These are phyloP conservation scores for Fragilaria radians DNA, from an alignment of 108 stramenopile genomes.

Conservation along the genomic window DNA sequence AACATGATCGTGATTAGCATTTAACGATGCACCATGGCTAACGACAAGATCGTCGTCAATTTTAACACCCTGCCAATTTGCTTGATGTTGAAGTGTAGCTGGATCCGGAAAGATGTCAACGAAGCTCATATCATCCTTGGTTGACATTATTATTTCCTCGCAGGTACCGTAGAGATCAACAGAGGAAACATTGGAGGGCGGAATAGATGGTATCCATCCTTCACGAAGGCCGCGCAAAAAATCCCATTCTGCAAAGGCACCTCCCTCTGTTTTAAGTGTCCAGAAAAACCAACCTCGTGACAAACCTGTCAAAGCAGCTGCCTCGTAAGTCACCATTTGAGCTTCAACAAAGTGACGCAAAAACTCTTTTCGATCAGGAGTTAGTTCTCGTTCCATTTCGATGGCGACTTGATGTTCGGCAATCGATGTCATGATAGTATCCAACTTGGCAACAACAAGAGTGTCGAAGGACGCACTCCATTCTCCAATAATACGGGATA, in stretches of 20 bases:
- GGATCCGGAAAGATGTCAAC: constrained; percentile 43
- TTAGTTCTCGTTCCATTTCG: constrained; percentile 30
- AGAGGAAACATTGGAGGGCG: constrained; percentile 3
- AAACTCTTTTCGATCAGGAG: constrained; percentile 32
- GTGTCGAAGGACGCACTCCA: constrained; percentile 59
- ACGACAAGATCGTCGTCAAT: constrained; percentile 60
- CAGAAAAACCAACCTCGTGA: constrained; percentile 67
- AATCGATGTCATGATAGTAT: constrained; percentile 39
- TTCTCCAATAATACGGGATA: constrained; percentile 56
- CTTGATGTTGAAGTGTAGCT: constrained; percentile 1
- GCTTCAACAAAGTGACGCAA: constrained; percentile 55
- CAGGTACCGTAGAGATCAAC: constrained; percentile 44
- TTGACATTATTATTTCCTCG: constrained; percentile 33
- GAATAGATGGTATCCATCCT: constrained; percentile 58
- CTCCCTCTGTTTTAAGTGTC: constrained; percentile 53
- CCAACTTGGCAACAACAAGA: constrained; percentile 28
- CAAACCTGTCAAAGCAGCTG: constrained; percentile 10
- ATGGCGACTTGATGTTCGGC: constrained; percentile 21
- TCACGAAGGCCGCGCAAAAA: constrained; percentile 51
- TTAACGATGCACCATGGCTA: constrained; percentile 29
- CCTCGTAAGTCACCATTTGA: constrained; percentile 68
- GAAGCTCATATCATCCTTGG: constrained; percentile 29
- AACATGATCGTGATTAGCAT: background rate
- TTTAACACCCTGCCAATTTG: constrained; percentile 19
- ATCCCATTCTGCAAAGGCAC: constrained; percentile 69